Evolutionary conservation across 108 stramenopile species (phyloP).

Genomic region (Hondaea fermentalgiana): DNA sequence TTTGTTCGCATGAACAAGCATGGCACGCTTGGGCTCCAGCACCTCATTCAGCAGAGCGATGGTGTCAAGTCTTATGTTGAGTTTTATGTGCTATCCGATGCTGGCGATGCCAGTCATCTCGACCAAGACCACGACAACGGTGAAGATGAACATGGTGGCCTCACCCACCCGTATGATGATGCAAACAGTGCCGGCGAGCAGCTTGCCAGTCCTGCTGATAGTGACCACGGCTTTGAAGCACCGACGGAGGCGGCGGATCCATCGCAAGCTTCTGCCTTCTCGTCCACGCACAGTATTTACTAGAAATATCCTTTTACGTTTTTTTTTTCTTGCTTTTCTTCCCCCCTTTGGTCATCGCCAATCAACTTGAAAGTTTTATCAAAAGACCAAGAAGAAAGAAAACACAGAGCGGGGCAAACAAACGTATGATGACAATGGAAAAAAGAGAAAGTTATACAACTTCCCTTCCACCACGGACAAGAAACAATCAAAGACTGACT

Average conservation of each 20-base stretch:
- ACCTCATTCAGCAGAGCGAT: background rate
- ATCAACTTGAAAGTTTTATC: too few relatives aligned
- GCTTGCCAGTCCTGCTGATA: too few relatives aligned
- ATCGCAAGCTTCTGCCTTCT: background rate
- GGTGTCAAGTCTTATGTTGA: background rate
- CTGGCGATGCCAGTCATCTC: background rate
- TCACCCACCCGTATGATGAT: background rate
- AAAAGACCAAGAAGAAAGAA: too few relatives aligned
- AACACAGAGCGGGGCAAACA: too few relatives aligned
- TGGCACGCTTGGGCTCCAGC: background rate
- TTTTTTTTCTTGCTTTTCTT: too few relatives aligned
- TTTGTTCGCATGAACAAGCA: background rate
- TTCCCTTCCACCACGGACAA: too few relatives aligned
- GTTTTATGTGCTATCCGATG: background rate
- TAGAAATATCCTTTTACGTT: too few relatives aligned
- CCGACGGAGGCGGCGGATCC: background rate
- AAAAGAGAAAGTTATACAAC: too few relatives aligned
- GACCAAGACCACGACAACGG: background rate
- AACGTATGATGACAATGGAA: too few relatives aligned
- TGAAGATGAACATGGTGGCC: background rate
- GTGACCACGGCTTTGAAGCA: background rate
- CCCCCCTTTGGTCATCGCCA: too few relatives aligned
- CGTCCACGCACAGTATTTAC: too few relatives aligned
- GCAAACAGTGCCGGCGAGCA: background rate
- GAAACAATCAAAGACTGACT: too few relatives aligned